Evolutionary conservation across 352 stramenopile species (phyloP).

Genomic region (Globisporangium splendens): DNA sequence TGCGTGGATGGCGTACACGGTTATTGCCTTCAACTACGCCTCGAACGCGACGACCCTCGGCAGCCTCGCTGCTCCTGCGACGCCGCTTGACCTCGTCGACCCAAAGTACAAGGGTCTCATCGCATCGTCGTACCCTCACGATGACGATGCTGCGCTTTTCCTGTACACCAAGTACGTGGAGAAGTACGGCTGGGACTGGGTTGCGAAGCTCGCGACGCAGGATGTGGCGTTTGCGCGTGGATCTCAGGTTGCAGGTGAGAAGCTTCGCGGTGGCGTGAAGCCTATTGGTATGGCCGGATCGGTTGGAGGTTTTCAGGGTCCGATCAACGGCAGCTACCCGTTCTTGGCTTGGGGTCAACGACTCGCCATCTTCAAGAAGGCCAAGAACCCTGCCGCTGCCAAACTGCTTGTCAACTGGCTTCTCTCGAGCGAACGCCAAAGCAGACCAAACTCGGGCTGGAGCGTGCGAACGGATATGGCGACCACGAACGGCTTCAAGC

Average conservation of each 20-base stretch:
- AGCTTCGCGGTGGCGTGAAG: constrained; percentile 25
- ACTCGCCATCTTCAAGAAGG: constrained; percentile 56
- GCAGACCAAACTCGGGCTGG: constrained; percentile 12
- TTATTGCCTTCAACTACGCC: constrained; percentile 43
- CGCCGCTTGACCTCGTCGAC: constrained; percentile 26
- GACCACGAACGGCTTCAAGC: constrained; percentile 19
- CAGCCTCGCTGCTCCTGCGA: constrained; percentile 11
- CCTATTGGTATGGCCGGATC: constrained; percentile 23
- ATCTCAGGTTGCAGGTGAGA: constrained; percentile 23
- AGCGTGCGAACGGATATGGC: constrained; percentile 35
- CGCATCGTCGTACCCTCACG: constrained; percentile 42
- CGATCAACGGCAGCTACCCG: constrained; percentile 5
- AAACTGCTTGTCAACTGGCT: constrained; percentile 62
- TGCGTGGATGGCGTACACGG: constrained; percentile 34
- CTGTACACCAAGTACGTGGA: constrained; percentile 39
- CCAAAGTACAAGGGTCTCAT: constrained; percentile 35
- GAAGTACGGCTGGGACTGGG: constrained; percentile 56
- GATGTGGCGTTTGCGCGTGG: constrained; percentile 33
- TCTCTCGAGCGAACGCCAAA: constrained; percentile 28
- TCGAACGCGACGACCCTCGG: constrained; percentile 25
- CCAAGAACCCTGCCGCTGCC: constrained; percentile 39
- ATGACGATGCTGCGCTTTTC: constrained; percentile 51
- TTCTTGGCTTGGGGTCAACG: constrained; percentile 45
- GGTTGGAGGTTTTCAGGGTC: background rate
- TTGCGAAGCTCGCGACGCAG: constrained; percentile 34